Evolutionary conservation across 2,329 filamentous ascomycete species (phyloP).

Genomic region (Ophiognomonia clavigignenti-juglandacearum): DNA sequence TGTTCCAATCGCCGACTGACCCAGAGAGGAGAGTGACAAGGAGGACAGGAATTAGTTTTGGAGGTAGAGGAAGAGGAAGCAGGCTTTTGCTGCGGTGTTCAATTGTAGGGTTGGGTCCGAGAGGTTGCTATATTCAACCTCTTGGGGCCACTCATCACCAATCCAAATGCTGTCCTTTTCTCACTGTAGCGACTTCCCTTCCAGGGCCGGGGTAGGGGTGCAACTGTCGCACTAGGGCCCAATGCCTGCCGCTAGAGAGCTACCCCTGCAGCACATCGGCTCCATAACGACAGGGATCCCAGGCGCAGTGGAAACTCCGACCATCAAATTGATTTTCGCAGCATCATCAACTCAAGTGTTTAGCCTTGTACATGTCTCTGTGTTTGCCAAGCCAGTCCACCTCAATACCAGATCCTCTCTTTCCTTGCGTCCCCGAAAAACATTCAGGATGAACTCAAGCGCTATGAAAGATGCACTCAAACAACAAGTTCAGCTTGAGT

Average conservation of each 20-base stretch:
- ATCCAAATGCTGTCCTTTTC: conserved; percentile 19
- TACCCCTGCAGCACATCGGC: conserved; percentile 9
- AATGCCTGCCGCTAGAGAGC: conserved; percentile 3
- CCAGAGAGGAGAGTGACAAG: conserved; percentile 6
- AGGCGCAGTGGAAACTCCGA: background rate
- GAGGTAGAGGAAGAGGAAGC: conserved; percentile 11
- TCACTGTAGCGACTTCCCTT: conserved; percentile 1
- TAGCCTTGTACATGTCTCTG: conserved; percentile 6
- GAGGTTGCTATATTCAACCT: conserved; percentile 6
- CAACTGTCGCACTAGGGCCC: conserved; percentile 6
- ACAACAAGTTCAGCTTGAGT: conserved; percentile 59
- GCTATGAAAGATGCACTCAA: conserved; percentile 58
- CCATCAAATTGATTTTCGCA: conserved; percentile 15
- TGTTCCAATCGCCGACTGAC: conserved; percentile 19
- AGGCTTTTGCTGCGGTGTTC: conserved; percentile 13
- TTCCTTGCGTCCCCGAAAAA: background rate
- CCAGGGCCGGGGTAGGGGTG: conserved; percentile 6
- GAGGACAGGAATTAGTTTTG: conserved; percentile 1
- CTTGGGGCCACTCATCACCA: background rate
- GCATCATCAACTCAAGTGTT: conserved; percentile 11
- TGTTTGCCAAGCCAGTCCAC: no score
- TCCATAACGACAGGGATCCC: conserved; percentile 1
- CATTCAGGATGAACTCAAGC: conserved; percentile 45
- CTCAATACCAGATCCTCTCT: no score
- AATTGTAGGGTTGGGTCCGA: no score